These are phyloP conservation scores for Crithidia fasciculata DNA, from an alignment of 208 protist species.

Conservation along the genomic window DNA sequence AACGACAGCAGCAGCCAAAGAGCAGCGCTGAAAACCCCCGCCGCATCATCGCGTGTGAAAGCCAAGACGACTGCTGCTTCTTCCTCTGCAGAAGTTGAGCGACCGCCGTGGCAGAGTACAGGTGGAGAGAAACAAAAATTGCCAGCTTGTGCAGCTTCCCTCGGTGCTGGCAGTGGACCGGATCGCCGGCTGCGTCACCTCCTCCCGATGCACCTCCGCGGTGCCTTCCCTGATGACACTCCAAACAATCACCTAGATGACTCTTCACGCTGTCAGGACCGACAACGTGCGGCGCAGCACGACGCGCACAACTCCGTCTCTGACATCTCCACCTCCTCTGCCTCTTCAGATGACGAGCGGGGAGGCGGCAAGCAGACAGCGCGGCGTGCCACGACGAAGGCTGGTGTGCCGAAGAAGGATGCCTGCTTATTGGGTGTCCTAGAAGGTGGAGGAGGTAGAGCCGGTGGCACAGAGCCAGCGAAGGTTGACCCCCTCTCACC, in stretches of 20 bases:
- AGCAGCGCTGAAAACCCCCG: too few relatives aligned
- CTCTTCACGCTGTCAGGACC: neutral
- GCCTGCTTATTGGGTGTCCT: slow-evolving; percentile 4
- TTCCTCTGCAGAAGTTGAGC: too few relatives aligned
- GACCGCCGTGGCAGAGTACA: too few relatives aligned
- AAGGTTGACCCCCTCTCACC: too few relatives aligned
- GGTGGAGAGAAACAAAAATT: neutral
- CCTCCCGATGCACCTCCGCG: slow-evolving; percentile 7
- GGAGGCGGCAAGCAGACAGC: neutral
- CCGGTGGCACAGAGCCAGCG: too few relatives aligned
- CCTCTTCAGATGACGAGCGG: neutral
- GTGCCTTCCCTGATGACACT: neutral
- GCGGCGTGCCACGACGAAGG: neutral
- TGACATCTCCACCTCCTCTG: slow-evolving; percentile 6
- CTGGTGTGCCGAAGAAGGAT: neutral
- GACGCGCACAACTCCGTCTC: neutral
- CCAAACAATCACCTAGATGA: neutral
- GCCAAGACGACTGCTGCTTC: too few relatives aligned
- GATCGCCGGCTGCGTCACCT: slow-evolving; percentile 23
- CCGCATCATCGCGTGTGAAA: too few relatives aligned
- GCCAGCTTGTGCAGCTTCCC: neutral
- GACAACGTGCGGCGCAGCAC: neutral
- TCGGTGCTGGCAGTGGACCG: neutral
- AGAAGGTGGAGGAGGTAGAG: neutral
- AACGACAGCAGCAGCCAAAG: too few relatives aligned